Base-by-base conservation (phyloP, 2,329 filamentous ascomycete species). In the Colletotrichum liriopes region DNA sequence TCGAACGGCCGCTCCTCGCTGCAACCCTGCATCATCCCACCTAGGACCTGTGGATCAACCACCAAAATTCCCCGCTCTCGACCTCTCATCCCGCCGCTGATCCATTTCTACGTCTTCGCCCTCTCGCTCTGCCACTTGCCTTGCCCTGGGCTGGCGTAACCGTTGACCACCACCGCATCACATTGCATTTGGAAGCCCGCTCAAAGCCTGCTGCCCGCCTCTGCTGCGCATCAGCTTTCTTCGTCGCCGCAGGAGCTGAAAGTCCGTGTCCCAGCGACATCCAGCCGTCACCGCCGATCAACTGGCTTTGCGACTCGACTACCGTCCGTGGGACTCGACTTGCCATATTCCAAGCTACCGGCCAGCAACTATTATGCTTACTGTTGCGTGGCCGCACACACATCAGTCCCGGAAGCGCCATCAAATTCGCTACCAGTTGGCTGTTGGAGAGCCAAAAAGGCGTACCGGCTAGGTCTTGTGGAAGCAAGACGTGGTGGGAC, bases 11-110 rank as follows among this genome's bases (percentile, higher is more conserved):
- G 59, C 59, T 69, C 65, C 37, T 73, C 47, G 54, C 56, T 70
- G 71, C 61, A 73, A 71, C 71, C 71, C 71, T 73, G 71, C 67
- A 73, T 66, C 71, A 71, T 73, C 67, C 71, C 66, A 71, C 71
- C 67, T 67, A 47, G 41, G 52, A 71, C 55, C 67, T 66, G 71
- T 73, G 71, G 71, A 71, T 73, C 71, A 58, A 66, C 59, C 52
- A 67, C 43, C 67, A 56, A 58, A 71, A 71, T 73, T 66, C 71
- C 71, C 71, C 71, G 67, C 71, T 73, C 67, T 71, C 71, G 20
- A 71, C 67, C 67, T 73, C 55, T 37, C 60, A 73, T 73, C 71
- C 67, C 67, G 62, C 67, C 64, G 41, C 61, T 71, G 61, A 67
- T 71, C 71, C 55, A 60, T 71, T 58, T 60, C 51, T 60, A 51